Conservation (phyloP, 805 yeast species). For the Millerago galiae region DNA sequence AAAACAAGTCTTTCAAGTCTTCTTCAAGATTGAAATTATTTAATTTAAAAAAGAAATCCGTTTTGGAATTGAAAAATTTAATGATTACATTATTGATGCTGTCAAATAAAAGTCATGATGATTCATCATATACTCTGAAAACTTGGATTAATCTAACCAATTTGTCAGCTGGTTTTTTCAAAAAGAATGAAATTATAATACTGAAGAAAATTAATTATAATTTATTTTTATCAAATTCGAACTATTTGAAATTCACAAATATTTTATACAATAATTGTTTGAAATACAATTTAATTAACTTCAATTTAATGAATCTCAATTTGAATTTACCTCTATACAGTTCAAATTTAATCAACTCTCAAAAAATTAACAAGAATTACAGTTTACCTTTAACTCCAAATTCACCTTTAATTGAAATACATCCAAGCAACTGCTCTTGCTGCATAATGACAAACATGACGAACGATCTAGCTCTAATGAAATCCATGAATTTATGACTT, state of each 20-base stretch:
- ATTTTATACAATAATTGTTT: conserved; percentile 6
- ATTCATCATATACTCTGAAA: conserved; percentile 43
- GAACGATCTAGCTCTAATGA: no score
- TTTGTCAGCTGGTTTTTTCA: conserved; percentile 10
- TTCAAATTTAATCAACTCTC: background rate
- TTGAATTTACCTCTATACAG: conserved; percentile 12
- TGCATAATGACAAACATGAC: no score
- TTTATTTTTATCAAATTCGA: conserved; percentile 13
- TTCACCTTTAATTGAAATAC: no score
- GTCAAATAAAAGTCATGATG: conserved; percentile 42
- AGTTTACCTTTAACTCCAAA: no score
- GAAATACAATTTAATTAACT: conserved; percentile 5
- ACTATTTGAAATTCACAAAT: conserved; percentile 11
- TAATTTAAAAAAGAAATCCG: conserved; percentile 2
- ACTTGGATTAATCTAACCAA: conserved; percentile 37
- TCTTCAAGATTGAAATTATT: conserved; percentile 11
- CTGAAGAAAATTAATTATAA: conserved; percentile 19
- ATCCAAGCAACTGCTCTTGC: no score
- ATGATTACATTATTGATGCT: conserved; percentile 28
- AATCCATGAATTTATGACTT: no score
- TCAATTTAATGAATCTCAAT: background rate
- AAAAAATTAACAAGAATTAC: no score
- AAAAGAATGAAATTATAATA: conserved; percentile 14
- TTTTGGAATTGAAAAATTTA: conserved; percentile 12
- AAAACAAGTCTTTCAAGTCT: conserved; percentile 3